Conservation (phyloP, 2,329 filamentous ascomycete species). For the Penicillium glabrum region DNA sequence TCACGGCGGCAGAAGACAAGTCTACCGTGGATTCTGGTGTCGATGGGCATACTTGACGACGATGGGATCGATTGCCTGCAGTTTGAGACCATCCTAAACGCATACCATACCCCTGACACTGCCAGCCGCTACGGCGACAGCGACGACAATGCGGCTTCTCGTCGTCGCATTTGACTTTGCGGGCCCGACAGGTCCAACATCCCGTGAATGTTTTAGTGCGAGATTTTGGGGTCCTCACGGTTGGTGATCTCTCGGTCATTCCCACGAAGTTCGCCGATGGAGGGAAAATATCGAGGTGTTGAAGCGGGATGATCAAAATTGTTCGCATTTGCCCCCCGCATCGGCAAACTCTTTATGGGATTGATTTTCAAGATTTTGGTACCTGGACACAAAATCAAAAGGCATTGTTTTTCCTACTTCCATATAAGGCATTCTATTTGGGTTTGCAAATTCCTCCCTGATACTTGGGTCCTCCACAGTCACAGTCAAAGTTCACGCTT, state of each 20-base stretch:
- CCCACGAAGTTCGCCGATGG: slow-evolving; percentile 4
- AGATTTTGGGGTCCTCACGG: slow-evolving; percentile 11
- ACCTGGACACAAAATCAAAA: no score
- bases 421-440: no score
- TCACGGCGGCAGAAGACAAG: slow-evolving; percentile 19
- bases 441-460: no score
- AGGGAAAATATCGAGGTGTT: slow-evolving; percentile 4
- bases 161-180: slow-evolving; percentile 26
- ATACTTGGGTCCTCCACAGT: no score
- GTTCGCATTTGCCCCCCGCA: slow-evolving; percentile 4
- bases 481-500: no score
- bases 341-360: slow-evolving; percentile 7
- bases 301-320: slow-evolving; percentile 1
- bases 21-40: slow-evolving; percentile 1
- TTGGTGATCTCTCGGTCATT: slow-evolving; percentile 16
- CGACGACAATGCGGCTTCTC: slow-evolving; percentile 19
- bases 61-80: slow-evolving; percentile 12
- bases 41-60: slow-evolving; percentile 13
- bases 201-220: slow-evolving; percentile 26
- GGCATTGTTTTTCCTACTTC: no score
- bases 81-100: slow-evolving; percentile 22
- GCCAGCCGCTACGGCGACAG: slow-evolving; percentile 20
- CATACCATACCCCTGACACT: slow-evolving; percentile 23
- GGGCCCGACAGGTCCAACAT: slow-evolving; percentile 25
- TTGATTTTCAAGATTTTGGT: not conserved